phyloP scores from a whole-genome alignment of 208 protist genomes.

The Leishmania tarentolae region DNA sequence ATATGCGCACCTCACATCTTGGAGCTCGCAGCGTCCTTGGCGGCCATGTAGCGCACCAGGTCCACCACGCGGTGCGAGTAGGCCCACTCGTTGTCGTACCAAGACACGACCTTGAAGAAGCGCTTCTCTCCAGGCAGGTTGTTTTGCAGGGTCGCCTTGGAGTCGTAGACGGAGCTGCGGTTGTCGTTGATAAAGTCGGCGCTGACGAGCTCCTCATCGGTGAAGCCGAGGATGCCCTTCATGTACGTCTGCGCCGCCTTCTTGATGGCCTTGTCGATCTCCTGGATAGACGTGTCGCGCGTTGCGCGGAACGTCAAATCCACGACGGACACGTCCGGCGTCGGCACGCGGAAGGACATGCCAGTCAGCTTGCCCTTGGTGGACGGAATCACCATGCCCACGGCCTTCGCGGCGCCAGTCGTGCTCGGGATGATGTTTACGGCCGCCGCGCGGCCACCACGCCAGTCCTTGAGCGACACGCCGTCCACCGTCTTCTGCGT shows the following conservation, averaged over 20 bases:
- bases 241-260: constrained; percentile 85
- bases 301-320: constrained; percentile 96
- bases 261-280: constrained; percentile 97
- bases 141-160: constrained; percentile 96
- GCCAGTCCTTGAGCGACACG: constrained; percentile 98
- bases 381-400: constrained; percentile 95
- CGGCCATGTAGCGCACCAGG: constrained; percentile 90
- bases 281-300: constrained; percentile 94
- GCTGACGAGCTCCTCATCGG: constrained; percentile 98
- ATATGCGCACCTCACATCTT: constrained; percentile 47
- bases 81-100: constrained; percentile 99
- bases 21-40: constrained; percentile 50
- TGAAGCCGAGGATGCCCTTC: constrained; percentile 98
- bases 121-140: constrained; percentile 84
- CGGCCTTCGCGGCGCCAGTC: constrained; percentile 99
- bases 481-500: constrained; percentile 99
- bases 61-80: constrained; percentile 99
- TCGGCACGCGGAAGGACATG: constrained; percentile 99
- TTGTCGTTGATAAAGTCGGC: constrained; percentile 97
- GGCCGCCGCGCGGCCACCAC: constrained; percentile 94
- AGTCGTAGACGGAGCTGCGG: constrained; percentile 98
- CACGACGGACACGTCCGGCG: constrained; percentile 98
- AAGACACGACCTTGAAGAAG: constrained; percentile 99
- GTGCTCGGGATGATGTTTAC: constrained; percentile 99
- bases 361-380: constrained; percentile 93